Conservation (phyloP, 352 stramenopile genomes). For the Pythium monospermum region DNA sequence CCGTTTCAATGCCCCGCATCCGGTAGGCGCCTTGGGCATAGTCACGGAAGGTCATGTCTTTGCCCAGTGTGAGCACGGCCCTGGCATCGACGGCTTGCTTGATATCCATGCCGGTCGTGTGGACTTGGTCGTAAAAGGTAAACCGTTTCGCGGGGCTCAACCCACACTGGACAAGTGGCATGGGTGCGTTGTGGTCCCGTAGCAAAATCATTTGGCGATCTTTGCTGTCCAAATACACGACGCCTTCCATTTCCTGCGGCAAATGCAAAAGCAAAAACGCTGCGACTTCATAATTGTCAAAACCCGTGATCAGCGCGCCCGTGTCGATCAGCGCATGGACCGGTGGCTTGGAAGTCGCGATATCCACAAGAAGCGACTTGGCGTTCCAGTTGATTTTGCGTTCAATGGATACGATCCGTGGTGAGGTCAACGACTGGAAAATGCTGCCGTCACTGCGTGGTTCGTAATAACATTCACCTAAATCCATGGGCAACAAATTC, state of each 20-base stretch:
- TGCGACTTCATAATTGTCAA: constrained; percentile 88
- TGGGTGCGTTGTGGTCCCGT: constrained; percentile 92
- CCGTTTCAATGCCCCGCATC: constrained; percentile 88
- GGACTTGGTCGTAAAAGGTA: constrained; percentile 93
- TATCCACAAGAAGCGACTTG: constrained; percentile 70
- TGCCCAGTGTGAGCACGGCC: constrained; percentile 88
- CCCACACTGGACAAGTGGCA: constrained; percentile 90
- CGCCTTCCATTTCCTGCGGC: constrained; percentile 77
- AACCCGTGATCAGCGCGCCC: constrained; percentile 88
- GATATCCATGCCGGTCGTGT: constrained; percentile 93
- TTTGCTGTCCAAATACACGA: constrained; percentile 88
- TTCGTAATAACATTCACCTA: constrained; percentile 98
- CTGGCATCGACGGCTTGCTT: constrained; percentile 87
- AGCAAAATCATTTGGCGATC: constrained; percentile 92
- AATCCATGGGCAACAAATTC: constrained; percentile 98
- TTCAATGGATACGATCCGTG: constrained; percentile 86
- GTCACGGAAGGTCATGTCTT: constrained; percentile 97
- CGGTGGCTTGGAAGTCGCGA: constrained; percentile 58
- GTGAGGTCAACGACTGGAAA: constrained; percentile 94
- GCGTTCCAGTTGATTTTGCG: constrained; percentile 81
- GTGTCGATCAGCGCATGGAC: constrained; percentile 91
- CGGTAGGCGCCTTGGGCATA: constrained; percentile 90
- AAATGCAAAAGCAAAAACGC: constrained; percentile 74
- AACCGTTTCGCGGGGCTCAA: constrained; percentile 83
- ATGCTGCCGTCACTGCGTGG: constrained; percentile 98